Evolutionary conservation across 2,329 filamentous ascomycete species (phyloP).

Genomic region (Phyllosticta citriasiana): DNA sequence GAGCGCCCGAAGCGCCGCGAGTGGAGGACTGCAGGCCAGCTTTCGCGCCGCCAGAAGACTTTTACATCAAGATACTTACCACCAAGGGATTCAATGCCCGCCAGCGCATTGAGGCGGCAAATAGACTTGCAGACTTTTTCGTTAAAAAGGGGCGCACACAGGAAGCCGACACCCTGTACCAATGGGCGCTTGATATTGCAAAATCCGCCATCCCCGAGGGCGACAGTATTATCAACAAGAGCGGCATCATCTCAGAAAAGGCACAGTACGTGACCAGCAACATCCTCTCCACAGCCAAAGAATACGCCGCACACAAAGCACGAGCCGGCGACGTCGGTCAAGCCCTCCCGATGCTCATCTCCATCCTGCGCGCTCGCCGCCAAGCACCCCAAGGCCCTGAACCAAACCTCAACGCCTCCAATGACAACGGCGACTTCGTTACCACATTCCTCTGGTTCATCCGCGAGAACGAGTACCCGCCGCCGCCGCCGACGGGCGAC

Average conservation of each 20-base stretch:
- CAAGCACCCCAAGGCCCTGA: conserved; percentile 32
- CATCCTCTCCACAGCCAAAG: conserved; percentile 63
- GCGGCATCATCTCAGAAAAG: conserved; percentile 40
- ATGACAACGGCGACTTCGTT: conserved; percentile 21
- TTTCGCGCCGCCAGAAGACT: conserved; percentile 59
- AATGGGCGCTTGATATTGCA: conserved; percentile 67
- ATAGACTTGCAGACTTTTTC: conserved; percentile 77
- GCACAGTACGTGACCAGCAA: conserved; percentile 50
- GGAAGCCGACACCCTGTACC: conserved; percentile 62
- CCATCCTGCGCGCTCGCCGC: conserved; percentile 68
- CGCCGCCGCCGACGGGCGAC: conserved; percentile 60
- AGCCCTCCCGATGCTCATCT: conserved; percentile 77
- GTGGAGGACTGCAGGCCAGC: conserved; percentile 67
- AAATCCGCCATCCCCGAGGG: conserved; percentile 43
- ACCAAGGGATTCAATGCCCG: conserved; percentile 68
- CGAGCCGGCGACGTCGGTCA: conserved; percentile 53
- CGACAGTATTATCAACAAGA: conserved; percentile 49
- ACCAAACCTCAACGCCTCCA: conserved; percentile 8
- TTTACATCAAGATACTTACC: conserved; percentile 73
- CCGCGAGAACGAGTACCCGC: conserved; percentile 55
- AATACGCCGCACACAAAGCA: conserved; percentile 69
- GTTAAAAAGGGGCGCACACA: conserved; percentile 61
- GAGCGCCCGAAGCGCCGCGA: conserved; percentile 50
- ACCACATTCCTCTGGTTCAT: conserved; percentile 31
- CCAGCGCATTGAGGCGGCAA: conserved; percentile 70